phyloP scores from a whole-genome alignment of 2,329 filamentous ascomycete genomes.

The Lasiodiplodia sp. region DNA sequence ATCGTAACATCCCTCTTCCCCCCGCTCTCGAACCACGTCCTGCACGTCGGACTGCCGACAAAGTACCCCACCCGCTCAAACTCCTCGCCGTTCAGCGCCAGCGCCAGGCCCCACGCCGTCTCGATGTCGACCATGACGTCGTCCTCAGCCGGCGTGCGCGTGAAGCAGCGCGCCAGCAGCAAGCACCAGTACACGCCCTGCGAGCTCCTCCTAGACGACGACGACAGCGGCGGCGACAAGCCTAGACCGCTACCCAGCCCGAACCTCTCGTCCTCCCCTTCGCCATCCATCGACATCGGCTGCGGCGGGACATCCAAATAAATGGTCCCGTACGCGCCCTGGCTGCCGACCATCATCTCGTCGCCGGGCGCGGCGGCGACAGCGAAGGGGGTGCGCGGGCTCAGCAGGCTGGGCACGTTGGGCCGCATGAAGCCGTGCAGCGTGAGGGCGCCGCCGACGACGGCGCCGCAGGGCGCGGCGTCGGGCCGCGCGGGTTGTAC shows the following conservation, averaged over 20 bases:
- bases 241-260: neutral
- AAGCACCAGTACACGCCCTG: constrained; percentile 27
- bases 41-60: constrained; percentile 1
- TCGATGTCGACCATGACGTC: constrained; percentile 21
- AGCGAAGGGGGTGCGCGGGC: constrained; percentile 17
- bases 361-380: constrained; percentile 7
- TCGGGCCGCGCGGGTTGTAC: neutral
- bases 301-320: constrained; percentile 3
- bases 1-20: constrained; percentile 18
- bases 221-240: neutral
- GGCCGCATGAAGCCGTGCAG: constrained; percentile 10
- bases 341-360: no score
- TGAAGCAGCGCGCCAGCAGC: constrained; percentile 24
- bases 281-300: neutral
- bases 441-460: neutral
- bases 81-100: constrained; percentile 18
- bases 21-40: constrained; percentile 15
- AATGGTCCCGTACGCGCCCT: constrained; percentile 21
- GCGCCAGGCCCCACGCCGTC: constrained; percentile 24
- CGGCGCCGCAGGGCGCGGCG: constrained; percentile 13
- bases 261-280: neutral
- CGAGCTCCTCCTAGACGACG: neutral
- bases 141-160: constrained; percentile 23
- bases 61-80: constrained; percentile 23
- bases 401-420: constrained; percentile 20